Percentiles rank a stretch among this genome's conserved stretches.
Conservation (phyloP, 345 rosid genomes). For the Limnanthes douglasii region DNA sequence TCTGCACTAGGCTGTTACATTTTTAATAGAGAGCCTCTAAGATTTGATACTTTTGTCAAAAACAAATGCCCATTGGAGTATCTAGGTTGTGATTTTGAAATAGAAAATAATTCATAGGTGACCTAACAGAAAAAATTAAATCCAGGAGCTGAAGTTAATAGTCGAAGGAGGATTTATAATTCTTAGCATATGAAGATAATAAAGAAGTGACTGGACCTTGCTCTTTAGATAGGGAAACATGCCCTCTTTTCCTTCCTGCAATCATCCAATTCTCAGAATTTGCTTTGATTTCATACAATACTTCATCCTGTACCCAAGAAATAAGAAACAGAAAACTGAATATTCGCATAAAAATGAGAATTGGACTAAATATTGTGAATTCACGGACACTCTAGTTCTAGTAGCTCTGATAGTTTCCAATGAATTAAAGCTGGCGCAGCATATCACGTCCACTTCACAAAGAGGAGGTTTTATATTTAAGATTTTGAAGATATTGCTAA, state of each 20-base stretch:
- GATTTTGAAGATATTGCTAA: too few species aligned
- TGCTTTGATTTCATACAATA: conserved; percentile 72
- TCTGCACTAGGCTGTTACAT: too few species aligned
- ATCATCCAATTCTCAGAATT: conserved; percentile 85
- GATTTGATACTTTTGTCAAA: conserved; percentile 2
- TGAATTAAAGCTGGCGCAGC: too few species aligned
- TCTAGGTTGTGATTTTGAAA: background rate
- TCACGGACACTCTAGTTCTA: too few species aligned
- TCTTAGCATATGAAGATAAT: too few species aligned
- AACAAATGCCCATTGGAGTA: conserved; percentile 2
- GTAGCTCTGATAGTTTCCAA: too few species aligned
- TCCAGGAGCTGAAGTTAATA: too few species aligned
- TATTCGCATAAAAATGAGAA: background rate
- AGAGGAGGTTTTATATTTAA: too few species aligned
- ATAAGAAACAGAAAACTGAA: conserved; percentile 1
- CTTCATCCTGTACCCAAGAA: conserved; percentile 42
- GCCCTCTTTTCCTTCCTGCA: conserved; percentile 93
- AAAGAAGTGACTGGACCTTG: conserved; percentile 34
- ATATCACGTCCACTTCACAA: too few species aligned
- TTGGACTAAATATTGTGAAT: too few species aligned
- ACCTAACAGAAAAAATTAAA: too few species aligned
- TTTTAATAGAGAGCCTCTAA: conserved; percentile 14
- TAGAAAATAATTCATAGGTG: background rate
- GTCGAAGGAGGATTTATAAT: too few species aligned
- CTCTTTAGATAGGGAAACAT: conserved; percentile 45